Conservation (phyloP, 2,329 filamentous ascomycete species). For the Trichoderma hamatum region DNA sequence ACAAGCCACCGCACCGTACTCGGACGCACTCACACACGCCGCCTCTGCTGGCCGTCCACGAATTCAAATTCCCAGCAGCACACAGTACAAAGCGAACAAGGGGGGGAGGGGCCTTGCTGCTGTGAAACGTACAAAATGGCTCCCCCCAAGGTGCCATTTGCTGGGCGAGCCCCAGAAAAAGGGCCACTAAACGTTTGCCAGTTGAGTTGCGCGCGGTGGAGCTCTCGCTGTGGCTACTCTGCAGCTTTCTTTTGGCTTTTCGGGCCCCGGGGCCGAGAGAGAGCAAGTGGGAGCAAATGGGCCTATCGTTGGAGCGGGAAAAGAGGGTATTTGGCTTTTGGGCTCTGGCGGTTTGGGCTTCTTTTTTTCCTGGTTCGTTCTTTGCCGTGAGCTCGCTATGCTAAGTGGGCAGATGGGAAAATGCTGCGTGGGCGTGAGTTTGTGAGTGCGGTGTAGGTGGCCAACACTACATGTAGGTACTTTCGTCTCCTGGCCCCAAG, state of each 20-base stretch:
- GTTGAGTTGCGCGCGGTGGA: not conserved
- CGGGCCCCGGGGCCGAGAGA: not conserved
- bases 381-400: not conserved
- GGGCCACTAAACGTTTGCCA: conserved; percentile 9
- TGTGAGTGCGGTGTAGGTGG: not conserved
- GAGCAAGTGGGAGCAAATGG: not conserved
- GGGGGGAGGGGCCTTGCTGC: conserved; percentile 16
- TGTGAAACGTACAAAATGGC: conserved; percentile 21
- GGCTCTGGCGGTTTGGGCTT: not conserved
- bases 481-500: not conserved
- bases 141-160: conserved; percentile 18
- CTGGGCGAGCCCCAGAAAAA: conserved; percentile 7
- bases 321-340: not conserved
- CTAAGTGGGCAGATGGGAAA: not conserved
- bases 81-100: not conserved
- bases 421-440: not conserved
- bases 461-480: not conserved
- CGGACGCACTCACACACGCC: not conserved
- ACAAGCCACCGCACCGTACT: conserved; percentile 7
- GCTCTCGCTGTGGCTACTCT: not conserved
- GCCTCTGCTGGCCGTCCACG: not conserved
- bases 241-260: conserved; percentile 1
- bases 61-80: not conserved
- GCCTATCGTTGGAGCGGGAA: conserved; percentile 4
- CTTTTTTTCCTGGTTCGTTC: not conserved